Percentiles rank a stretch among this genome's conserved stretches.
Evolutionary conservation across 192 early-diverging fungal species (phyloP).

Genomic region (Linnemannia exigua): DNA sequence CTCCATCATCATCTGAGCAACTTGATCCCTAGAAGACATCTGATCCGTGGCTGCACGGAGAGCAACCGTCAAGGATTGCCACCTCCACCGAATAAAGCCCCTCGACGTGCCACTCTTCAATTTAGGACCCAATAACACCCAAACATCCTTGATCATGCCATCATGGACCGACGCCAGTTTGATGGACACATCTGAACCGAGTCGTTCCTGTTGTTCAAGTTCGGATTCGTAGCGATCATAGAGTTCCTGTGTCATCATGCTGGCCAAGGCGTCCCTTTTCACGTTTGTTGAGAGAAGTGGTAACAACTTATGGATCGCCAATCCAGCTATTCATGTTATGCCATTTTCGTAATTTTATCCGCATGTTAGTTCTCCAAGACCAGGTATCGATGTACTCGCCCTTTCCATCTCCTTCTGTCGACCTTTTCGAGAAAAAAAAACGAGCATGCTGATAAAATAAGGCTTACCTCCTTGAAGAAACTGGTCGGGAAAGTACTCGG

Average conservation of each 20-base stretch:
- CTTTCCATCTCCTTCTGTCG: too few species aligned
- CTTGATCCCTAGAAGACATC: constrained; percentile 57
- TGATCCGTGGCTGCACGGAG: constrained; percentile 47
- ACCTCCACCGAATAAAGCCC: constrained; percentile 52
- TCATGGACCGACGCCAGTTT: constrained; percentile 63
- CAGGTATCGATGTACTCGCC: too few species aligned
- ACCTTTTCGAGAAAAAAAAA: neutral
- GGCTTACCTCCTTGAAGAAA: constrained; percentile 62
- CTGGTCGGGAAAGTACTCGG: constrained; percentile 64
- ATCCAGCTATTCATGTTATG: constrained; percentile 27
- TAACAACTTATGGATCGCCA: constrained; percentile 37
- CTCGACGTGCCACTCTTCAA: constrained; percentile 44
- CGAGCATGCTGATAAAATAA: neutral
- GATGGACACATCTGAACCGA: constrained; percentile 53
- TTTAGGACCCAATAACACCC: constrained; percentile 59
- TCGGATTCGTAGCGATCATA: constrained; percentile 50
- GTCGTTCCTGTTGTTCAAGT: constrained; percentile 28
- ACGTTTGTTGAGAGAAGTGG: constrained; percentile 32
- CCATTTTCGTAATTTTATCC: too few species aligned
- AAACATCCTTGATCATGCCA: constrained; percentile 61
- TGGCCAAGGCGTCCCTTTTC: constrained; percentile 10
- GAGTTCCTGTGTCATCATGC: constrained; percentile 58
- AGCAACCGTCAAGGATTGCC: constrained; percentile 40
- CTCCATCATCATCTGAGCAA: constrained; percentile 61
- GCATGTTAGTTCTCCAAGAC: too few species aligned